Evolutionary conservation across 352 stramenopile genomes (phyloP).

Genomic region (Globisporangium takayamanum): DNA sequence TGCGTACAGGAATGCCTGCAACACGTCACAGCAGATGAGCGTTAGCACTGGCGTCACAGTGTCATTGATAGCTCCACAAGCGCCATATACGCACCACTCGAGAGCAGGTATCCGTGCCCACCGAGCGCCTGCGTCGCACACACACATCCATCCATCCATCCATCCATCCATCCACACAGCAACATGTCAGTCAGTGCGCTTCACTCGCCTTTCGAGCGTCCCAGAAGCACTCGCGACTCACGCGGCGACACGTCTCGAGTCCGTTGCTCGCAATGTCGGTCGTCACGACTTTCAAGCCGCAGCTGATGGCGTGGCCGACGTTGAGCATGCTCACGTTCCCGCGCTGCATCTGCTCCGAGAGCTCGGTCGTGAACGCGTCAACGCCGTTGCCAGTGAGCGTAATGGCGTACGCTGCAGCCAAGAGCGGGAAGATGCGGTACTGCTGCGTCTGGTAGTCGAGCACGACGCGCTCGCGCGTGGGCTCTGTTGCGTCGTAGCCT

Average conservation of each 20-base stretch:
- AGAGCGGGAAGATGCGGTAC: conserved; percentile 89
- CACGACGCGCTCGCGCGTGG: conserved; percentile 80
- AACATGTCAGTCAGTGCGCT: no score
- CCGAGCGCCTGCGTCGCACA: conserved; percentile 80
- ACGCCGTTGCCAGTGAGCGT: neutral
- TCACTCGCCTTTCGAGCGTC: no score
- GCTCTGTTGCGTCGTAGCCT: conserved; percentile 60
- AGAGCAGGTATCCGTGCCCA: conserved; percentile 91
- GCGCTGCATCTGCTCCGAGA: conserved; percentile 1
- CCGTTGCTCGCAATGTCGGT: conserved; percentile 16
- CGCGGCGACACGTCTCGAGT: conserved; percentile 44
- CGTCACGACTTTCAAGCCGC: conserved; percentile 1
- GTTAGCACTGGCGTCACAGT: neutral
- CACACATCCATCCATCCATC: no score
- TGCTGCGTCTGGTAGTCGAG: conserved; percentile 29
- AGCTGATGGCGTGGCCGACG: conserved; percentile 1
- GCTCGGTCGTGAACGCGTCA: neutral
- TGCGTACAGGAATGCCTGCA: neutral
- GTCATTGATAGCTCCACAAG: conserved; percentile 21
- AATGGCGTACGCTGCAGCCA: conserved; percentile 89
- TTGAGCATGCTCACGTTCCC: conserved; percentile 4
- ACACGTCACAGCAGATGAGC: neutral
- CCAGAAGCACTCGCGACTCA: conserved; percentile 8
- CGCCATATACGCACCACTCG: conserved; percentile 39
- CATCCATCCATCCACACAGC: neutral